A percentile compares a stretch with the other conserved stretches of the same genome.
Evolutionary conservation across 306 rosid genomes (phyloP).

Genomic region (Fagus crenata): DNA sequence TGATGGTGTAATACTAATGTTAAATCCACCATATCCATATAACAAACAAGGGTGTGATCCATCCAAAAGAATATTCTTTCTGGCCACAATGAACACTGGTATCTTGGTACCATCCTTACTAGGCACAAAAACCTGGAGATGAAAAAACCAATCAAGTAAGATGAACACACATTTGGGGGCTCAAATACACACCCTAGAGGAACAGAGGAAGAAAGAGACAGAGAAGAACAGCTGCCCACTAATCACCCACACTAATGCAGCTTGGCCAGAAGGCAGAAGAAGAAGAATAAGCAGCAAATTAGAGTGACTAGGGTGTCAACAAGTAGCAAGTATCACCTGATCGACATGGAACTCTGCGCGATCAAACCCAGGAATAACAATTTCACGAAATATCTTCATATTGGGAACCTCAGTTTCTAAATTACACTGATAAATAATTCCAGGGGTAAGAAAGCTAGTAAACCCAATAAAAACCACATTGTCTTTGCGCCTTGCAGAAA

Average conservation of each 20-base stretch:
- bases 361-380: slow-evolving; percentile 70
- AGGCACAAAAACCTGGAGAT: slow-evolving; percentile 68
- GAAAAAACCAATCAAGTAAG: slow-evolving; percentile 4
- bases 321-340: slow-evolving; percentile 51
- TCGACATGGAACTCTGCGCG: slow-evolving; percentile 67
- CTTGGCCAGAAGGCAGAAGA: background rate
- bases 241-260: slow-evolving; percentile 4
- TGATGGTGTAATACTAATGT: slow-evolving; percentile 69
- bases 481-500: slow-evolving; percentile 80
- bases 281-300: background rate
- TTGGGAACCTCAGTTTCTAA: slow-evolving; percentile 57
- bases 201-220: background rate
- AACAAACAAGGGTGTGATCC: slow-evolving; percentile 93
- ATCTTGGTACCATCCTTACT: slow-evolving; percentile 85
- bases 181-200: slow-evolving; percentile 7
- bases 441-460: slow-evolving; percentile 80
- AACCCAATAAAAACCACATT: slow-evolving; percentile 61
- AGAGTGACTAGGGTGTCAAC: background rate
- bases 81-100: slow-evolving; percentile 75
- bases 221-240: background rate
- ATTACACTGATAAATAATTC: slow-evolving; percentile 80
- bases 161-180: slow-evolving; percentile 7
- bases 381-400: slow-evolving; percentile 85
- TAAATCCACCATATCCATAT: slow-evolving; percentile 94
- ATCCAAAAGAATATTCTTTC: slow-evolving; percentile 67